phyloP scores from a whole-genome alignment of 2,329 filamentous ascomycete genomes.

The Neofusicoccum ribis region DNA sequence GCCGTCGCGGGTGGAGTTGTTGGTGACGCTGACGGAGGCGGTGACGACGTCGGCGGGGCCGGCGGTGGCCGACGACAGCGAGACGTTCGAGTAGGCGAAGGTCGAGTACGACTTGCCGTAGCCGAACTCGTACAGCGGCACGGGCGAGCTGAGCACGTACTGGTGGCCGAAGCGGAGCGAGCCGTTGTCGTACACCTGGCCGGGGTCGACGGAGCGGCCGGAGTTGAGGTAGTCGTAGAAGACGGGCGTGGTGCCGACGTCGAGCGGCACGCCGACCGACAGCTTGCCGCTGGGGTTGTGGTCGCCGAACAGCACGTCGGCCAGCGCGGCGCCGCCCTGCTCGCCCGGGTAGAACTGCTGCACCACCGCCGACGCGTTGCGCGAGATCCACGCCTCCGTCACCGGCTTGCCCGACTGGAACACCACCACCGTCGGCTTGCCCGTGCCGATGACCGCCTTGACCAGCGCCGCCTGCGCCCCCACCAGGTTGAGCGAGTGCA shows the following conservation, averaged over 20 bases:
- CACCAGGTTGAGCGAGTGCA: conserved; percentile 63
- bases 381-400: conserved; percentile 71
- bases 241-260: conserved; percentile 66
- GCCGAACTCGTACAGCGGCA: conserved; percentile 66
- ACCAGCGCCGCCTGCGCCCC: conserved; percentile 69
- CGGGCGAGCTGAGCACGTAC: conserved; percentile 63
- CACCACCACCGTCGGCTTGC: conserved; percentile 67
- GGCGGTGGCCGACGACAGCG: conserved; percentile 51
- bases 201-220: conserved; percentile 57
- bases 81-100: conserved; percentile 60
- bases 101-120: conserved; percentile 66
- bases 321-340: conserved; percentile 65
- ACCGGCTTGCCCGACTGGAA: conserved; percentile 71
- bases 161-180: conserved; percentile 64
- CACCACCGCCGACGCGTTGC: conserved; percentile 63
- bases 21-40: conserved; percentile 62
- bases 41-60: conserved; percentile 57
- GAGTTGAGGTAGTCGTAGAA: conserved; percentile 75
- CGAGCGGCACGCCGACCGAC: conserved; percentile 66
- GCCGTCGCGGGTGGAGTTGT: conserved; percentile 57
- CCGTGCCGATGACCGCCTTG: conserved; percentile 65
- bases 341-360: conserved; percentile 77
- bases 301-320: conserved; percentile 62
- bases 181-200: conserved; percentile 57
- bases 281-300: conserved; percentile 67